Percentiles rank a stretch among this genome's conserved stretches.
Conservation (phyloP, 257 asterid species). For the Forsythia viridissima region DNA sequence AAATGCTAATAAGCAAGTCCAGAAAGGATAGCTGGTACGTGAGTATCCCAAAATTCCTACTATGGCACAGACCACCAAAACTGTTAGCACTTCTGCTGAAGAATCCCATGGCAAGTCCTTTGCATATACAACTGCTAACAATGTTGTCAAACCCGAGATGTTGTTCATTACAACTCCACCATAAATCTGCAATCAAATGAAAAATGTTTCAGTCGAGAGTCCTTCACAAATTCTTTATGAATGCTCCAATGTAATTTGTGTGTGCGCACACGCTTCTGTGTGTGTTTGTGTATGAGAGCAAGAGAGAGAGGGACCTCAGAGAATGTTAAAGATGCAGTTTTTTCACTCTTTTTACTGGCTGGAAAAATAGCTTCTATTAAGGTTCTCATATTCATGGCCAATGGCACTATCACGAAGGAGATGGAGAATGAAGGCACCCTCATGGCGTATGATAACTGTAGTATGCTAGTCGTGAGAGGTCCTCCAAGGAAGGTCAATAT, state of each 20-base stretch:
- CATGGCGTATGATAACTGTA: constrained; percentile 5
- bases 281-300: neutral
- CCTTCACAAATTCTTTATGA: neutral
- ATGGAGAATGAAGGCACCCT: constrained; percentile 16
- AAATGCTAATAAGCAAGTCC: constrained; percentile 58
- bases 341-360: constrained; percentile 12
- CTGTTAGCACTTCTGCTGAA: constrained; percentile 58
- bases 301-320: constrained; percentile 20
- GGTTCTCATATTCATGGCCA: constrained; percentile 21
- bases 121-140: constrained; percentile 49
- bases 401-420: constrained; percentile 17
- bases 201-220: neutral
- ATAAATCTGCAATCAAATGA: constrained; percentile 41
- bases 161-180: constrained; percentile 70
- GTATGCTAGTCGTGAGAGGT: constrained; percentile 4
- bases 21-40: constrained; percentile 43
- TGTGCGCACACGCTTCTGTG: neutral
- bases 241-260: too few species aligned
- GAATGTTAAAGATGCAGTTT: constrained; percentile 18
- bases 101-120: constrained; percentile 63
- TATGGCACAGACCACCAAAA: constrained; percentile 41
- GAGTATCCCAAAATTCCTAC: constrained; percentile 46
- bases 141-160: constrained; percentile 45
- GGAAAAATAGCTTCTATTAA: constrained; percentile 22
- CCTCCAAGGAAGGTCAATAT: neutral